A percentile compares a stretch with the other conserved stretches of the same genome.
Evolutionary conservation across 768 basidiomycete genomes (phyloP).

Genomic region (Naganishia randhawae): DNA sequence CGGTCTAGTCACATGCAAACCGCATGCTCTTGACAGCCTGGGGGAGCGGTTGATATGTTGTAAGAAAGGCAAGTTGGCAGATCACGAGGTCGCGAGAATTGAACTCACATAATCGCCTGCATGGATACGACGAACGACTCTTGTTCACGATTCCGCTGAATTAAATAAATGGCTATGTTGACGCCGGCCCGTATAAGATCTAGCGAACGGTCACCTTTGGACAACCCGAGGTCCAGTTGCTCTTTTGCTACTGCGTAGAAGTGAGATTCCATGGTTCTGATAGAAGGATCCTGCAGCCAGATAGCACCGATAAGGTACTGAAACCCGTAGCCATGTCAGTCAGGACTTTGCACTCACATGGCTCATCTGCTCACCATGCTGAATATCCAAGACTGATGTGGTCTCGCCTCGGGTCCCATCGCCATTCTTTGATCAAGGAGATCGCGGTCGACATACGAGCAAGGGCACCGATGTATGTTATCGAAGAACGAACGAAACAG

Average conservation of each 20-base stretch:
- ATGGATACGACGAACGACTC: neutral
- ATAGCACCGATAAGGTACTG: slow-evolving; percentile 2
- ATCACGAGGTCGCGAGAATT: too few species aligned
- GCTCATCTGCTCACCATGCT: slow-evolving; percentile 12
- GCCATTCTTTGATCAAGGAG: neutral
- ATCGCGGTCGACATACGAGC: neutral
- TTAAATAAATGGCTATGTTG: neutral
- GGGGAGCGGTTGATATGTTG: neutral
- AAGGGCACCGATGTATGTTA: slow-evolving; percentile 1
- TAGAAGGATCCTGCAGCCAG: slow-evolving; percentile 8
- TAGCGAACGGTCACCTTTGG: neutral
- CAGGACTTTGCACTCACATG: too few species aligned
- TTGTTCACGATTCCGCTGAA: neutral
- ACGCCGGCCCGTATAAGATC: slow-evolving; percentile 5
- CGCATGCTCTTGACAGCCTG: slow-evolving; percentile 9
- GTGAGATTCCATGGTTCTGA: slow-evolving; percentile 5
- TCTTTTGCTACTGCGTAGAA: slow-evolving; percentile 13
- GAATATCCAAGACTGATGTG: slow-evolving; percentile 6
- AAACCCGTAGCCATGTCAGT: neutral
- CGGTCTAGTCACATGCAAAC: neutral
- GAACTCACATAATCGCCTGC: neutral
- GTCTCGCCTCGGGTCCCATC: neutral
- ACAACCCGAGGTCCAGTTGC: neutral
- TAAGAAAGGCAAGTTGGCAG: neutral
- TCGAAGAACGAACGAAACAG: slow-evolving; percentile 8